These are phyloP conservation scores for Choanephora cucurbitarum DNA, from an alignment of 371 early-diverging fungal species.

Conservation along the genomic window DNA sequence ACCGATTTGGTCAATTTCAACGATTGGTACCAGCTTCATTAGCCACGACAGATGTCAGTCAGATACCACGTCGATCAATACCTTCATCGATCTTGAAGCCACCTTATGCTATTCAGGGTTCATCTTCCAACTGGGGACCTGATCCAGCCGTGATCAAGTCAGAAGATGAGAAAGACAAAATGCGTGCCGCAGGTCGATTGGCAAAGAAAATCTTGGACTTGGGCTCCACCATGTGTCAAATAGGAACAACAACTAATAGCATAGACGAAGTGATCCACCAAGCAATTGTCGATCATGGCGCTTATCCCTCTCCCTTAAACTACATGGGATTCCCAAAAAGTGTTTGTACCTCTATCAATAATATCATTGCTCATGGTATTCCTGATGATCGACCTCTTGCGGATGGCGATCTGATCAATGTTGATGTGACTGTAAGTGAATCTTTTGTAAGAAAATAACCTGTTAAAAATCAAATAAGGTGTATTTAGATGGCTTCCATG, in stretches of 20 bases:
- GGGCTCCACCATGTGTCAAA: conserved; percentile 48
- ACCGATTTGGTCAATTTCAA: conserved; percentile 30
- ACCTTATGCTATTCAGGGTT: conserved; percentile 72
- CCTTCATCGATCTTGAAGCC: conserved; percentile 70
- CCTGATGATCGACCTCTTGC: conserved; percentile 77
- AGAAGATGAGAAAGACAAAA: conserved; percentile 59
- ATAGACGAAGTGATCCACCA: conserved; percentile 77
- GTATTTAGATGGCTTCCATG: conserved; percentile 78
- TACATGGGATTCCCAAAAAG: conserved; percentile 88
- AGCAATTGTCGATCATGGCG: conserved; percentile 63
- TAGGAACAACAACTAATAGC: conserved; percentile 72
- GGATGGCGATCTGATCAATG: conserved; percentile 87
- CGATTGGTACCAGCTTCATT: conserved; percentile 38
- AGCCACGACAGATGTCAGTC: conserved; percentile 26
- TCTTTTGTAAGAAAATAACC: neutral
- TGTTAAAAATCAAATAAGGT: conserved; percentile 38
- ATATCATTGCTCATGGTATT: conserved; percentile 91
- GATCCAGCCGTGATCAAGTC: conserved; percentile 33
- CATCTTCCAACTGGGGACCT: conserved; percentile 60
- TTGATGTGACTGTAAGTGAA: conserved; percentile 73
- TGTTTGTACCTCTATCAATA: conserved; percentile 82
- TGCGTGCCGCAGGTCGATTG: conserved; percentile 69
- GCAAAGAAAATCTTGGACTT: conserved; percentile 63
- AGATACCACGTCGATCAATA: conserved; percentile 58
- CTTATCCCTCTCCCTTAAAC: conserved; percentile 88